Evolutionary conservation across 2,329 filamentous ascomycete genomes (phyloP).

Genomic region (Chaetomiaceae sp.): DNA sequence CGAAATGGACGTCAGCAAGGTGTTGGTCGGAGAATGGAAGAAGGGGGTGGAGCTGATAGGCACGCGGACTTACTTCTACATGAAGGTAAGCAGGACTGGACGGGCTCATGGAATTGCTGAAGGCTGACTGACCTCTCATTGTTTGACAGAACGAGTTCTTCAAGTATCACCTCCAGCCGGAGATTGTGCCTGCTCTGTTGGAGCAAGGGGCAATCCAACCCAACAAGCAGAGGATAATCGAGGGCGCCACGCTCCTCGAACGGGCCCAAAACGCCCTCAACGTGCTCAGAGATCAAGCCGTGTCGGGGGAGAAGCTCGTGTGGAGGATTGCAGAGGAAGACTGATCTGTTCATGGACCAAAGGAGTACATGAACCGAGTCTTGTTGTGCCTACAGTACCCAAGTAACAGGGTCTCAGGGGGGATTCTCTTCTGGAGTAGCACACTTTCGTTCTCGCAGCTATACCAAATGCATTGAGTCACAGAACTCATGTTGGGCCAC

Average conservation of each 20-base stretch:
- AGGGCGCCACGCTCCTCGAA: constrained; percentile 41
- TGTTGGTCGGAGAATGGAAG: constrained; percentile 41
- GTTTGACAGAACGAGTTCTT: constrained; percentile 47
- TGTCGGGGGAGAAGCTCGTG: constrained; percentile 29
- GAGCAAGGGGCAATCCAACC: constrained; percentile 36
- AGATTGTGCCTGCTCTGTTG: constrained; percentile 49
- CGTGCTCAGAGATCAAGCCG: constrained; percentile 23
- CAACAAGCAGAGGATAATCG: constrained; percentile 38
- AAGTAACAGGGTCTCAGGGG: too few species aligned
- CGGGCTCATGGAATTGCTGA: background rate
- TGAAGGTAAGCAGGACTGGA: constrained; percentile 34
- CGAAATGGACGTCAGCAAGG: constrained; percentile 45
- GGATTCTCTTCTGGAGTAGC: too few species aligned
- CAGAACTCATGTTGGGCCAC: too few species aligned
- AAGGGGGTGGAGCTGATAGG: constrained; percentile 49
- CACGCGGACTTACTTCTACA: constrained; percentile 52
- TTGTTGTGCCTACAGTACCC: too few species aligned
- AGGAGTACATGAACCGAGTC: too few species aligned
- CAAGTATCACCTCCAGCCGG: constrained; percentile 48
- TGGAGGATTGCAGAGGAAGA: constrained; percentile 27
- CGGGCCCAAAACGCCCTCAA: constrained; percentile 27
- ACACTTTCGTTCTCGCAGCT: too few species aligned
- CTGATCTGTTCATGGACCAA: background rate
- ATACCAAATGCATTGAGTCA: too few species aligned
- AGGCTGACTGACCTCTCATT: background rate